Evolutionary conservation across 2,329 filamentous ascomycete species (phyloP).

Genomic region (Aspergillus cejpii): DNA sequence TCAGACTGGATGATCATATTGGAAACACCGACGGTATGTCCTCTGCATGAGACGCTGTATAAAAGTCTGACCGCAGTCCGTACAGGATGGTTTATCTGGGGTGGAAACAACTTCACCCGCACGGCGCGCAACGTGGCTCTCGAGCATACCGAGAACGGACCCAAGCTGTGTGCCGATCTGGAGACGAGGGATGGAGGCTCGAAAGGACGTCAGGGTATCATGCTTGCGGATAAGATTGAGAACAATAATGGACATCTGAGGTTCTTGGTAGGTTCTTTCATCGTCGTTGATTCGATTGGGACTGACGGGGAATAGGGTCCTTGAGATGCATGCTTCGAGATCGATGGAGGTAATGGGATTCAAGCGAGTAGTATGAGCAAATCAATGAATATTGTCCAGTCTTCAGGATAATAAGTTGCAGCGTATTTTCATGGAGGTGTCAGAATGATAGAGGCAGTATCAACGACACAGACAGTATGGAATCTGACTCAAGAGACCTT

Average conservation of each 20-base stretch:
- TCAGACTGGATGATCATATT: slow-evolving; percentile 16
- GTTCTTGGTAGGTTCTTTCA: slow-evolving; percentile 9
- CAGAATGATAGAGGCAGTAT: too few species aligned
- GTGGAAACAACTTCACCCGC: slow-evolving; percentile 15
- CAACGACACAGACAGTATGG: too few species aligned
- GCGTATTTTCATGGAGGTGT: too few species aligned
- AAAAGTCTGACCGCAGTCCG: neutral
- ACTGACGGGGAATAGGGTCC: neutral
- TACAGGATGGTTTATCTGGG: slow-evolving; percentile 21
- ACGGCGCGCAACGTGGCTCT: slow-evolving; percentile 12
- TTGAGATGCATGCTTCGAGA: neutral
- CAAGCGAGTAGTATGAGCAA: too few species aligned
- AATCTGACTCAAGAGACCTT: too few species aligned
- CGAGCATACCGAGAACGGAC: slow-evolving; percentile 11
- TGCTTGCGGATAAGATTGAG: slow-evolving; percentile 15
- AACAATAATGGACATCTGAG: slow-evolving; percentile 14
- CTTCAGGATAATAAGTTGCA: too few species aligned
- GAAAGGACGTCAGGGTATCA: slow-evolving; percentile 14
- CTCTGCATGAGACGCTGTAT: too few species aligned
- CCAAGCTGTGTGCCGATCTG: slow-evolving; percentile 16
- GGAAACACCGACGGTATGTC: slow-evolving; percentile 14
- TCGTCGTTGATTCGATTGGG: neutral
- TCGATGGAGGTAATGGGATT: too few species aligned
- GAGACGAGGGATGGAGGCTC: slow-evolving; percentile 8
- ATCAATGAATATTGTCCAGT: too few species aligned